Evolutionary conservation across 2,329 filamentous ascomycete genomes (phyloP), one percentile per base, ranked within the genome.

Genomic region (Gyromitra esculenta): DNA sequence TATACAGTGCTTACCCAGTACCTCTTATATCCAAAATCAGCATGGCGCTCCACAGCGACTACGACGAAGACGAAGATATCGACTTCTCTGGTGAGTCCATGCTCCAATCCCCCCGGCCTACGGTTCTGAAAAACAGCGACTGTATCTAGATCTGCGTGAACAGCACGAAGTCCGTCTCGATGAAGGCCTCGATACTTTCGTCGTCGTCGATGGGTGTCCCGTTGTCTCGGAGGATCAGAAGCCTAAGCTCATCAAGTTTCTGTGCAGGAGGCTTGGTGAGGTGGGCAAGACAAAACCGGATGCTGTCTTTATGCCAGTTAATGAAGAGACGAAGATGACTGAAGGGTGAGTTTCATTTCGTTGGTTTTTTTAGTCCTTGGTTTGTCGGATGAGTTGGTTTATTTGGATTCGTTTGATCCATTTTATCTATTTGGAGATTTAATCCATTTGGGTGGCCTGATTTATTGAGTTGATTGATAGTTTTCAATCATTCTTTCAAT

Each of bases 91-190:
- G 78, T 78, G 45, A 62, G 62, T 57, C 21, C 21, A 39, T 9
- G 11, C 21, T 7, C 39, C 15, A 3, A 1, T 15, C 25, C n/a
- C 35, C 41, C 31, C 48, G 6, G 25, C 21, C 37, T 41, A n/a
- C 50, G 25, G 41, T 71, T 59, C 66, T 70, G 25, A 64, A 48
- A 56, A 25, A 63, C n/a, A 54, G 6, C 65, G 37, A 54, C 50
- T 48, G 39, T 41, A 73, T 63, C 43, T 56, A 88, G 95, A 99
- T 86, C 88, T 99, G 81, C 89, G 91, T 84, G 94, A 96, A 84
- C 93, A 96, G 85, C 97, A 94, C 84, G 94, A 98, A 85, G 94
- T 98, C 79, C 93, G 95, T 83, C 88, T 98, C 80, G 96, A 99
- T 84, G 93, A 97, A 85, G 96, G 96, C 75, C 91, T 97, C 82